Percentiles rank a stretch among this genome's conserved stretches.
These are phyloP conservation scores for Tubosaeta sp. DNA, from an alignment of 768 basidiomycete species.

Conservation along the genomic window DNA sequence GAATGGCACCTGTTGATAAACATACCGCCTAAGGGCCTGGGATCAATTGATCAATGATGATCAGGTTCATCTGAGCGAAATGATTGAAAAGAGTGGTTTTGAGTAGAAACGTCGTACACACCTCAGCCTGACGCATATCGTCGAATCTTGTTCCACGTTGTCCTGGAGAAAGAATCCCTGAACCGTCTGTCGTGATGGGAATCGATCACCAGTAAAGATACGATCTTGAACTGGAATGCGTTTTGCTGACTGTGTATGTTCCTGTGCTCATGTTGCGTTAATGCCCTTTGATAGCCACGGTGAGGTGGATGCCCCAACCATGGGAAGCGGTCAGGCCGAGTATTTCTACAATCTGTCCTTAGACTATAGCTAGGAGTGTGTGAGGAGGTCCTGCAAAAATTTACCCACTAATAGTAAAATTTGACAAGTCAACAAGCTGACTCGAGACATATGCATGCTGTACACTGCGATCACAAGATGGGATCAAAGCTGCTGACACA, in stretches of 20 bases:
- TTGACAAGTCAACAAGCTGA: too few relatives aligned
- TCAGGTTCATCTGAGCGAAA: background rate
- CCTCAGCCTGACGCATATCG: background rate
- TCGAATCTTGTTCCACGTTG: background rate
- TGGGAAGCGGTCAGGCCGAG: too few relatives aligned
- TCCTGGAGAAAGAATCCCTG: constrained; percentile 23
- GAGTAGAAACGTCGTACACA: background rate
- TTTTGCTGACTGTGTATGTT: constrained; percentile 13
- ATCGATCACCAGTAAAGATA: background rate
- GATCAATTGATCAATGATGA: background rate
- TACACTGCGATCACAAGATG: too few relatives aligned
- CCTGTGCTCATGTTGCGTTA: constrained; percentile 1
- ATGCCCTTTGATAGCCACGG: too few relatives aligned
- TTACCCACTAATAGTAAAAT: too few relatives aligned
- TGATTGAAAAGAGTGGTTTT: background rate
- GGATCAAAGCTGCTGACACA: too few relatives aligned
- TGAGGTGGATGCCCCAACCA: too few relatives aligned
- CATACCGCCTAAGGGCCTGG: constrained; percentile 14
- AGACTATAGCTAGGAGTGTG: too few relatives aligned
- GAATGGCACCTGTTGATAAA: background rate
- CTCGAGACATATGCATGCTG: too few relatives aligned
- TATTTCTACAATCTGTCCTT: too few relatives aligned
- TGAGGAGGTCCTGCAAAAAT: too few relatives aligned
- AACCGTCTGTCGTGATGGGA: constrained; percentile 9
- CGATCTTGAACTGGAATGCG: background rate